Evolutionary conservation across 2,329 filamentous ascomycete genomes (phyloP), one percentile per base, ranked within the genome.

Genomic region (Epichloe gansuensis): DNA sequence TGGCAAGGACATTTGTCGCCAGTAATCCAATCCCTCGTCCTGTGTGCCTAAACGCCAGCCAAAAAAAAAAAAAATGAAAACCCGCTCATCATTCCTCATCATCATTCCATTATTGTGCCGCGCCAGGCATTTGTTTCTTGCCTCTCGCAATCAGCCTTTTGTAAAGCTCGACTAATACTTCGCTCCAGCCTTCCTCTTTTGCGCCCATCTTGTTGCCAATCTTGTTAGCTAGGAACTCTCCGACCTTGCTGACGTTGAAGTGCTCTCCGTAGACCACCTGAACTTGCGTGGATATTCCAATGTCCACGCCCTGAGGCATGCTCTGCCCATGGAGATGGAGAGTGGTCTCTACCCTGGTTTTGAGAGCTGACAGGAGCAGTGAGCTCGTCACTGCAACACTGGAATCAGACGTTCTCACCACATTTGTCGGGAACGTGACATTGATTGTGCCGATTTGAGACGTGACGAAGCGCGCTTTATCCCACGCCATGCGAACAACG

Each of bases 241-340:
- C 72, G 72, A 93, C 83, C 66, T 87, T 89, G 48, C 73, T 77
- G 57, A 82, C 80, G 57, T 88, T 87, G 64, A 90, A 89, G 54
- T 78, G 75, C 67, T 91, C 86, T 0, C 87, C 87, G 63, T 93
- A 93, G 2, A 89, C 71, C 1, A 90, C 80, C 50, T 72, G 74
- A 0, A 81, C 85, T 23, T 69, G 70, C 1, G 76, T 72, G 5
- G 68, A 68, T 25, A 85, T 68, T 13, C 66, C 64, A 38, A 87
- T 72, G 1, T 78, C 73, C 11, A 84, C 68, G 3, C 75, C 73
- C n/a, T 72, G 70, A 1, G 68, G 67, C 0, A 67, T 68, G 47
- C 67, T 70, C 9, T 67, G 65, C 2, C 75, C 69, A 0, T 67
- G 69, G 25, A 91, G 65, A 15, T 74, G 73, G 52, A 91, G 72